Percentiles rank a stretch among this genome's conserved stretches.
phyloP scores from a whole-genome alignment of 78 protist species.

The Protostelium mycophagum region DNA sequence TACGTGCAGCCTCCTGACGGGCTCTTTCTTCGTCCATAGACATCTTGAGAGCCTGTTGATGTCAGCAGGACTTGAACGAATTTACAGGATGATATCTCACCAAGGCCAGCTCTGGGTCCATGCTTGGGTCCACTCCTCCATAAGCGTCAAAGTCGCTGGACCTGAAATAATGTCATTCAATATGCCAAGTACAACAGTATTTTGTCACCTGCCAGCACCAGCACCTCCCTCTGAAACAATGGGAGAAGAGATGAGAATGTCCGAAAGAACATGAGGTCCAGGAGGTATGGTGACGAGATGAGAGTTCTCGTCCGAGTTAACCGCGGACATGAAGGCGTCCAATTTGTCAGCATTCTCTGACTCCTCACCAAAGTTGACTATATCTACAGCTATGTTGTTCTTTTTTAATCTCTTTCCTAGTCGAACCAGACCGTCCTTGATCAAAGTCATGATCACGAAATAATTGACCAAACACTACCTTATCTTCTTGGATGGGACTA shows the following conservation, averaged over 20 bases:
- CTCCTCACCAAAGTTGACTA: slow-evolving; percentile 89
- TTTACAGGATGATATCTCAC: neutral
- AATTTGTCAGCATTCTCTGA: slow-evolving; percentile 73
- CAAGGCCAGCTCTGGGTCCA: slow-evolving; percentile 85
- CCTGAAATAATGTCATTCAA: slow-evolving; percentile 54
- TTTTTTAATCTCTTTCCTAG: slow-evolving; percentile 88
- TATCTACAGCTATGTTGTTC: slow-evolving; percentile 83
- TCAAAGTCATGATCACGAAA: neutral
- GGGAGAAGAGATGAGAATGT: slow-evolving; percentile 67
- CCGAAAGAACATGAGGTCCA: slow-evolving; percentile 81
- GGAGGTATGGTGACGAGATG: slow-evolving; percentile 85
- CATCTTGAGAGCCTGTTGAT: slow-evolving; percentile 67
- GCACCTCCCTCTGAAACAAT: slow-evolving; percentile 37
- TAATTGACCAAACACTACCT: neutral
- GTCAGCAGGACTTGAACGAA: neutral
- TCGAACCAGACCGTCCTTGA: slow-evolving; percentile 35
- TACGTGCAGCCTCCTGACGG: slow-evolving; percentile 73
- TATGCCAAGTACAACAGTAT: slow-evolving; percentile 31
- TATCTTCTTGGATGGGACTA: slow-evolving; percentile 67
- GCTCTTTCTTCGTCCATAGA: slow-evolving; percentile 86
- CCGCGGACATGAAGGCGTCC: slow-evolving; percentile 79
- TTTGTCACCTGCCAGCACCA: neutral
- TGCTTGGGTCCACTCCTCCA: slow-evolving; percentile 52
- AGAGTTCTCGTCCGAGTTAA: slow-evolving; percentile 78
- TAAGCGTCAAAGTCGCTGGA: slow-evolving; percentile 7